Percentiles rank a stretch among this genome's conserved stretches.
Conservation (phyloP, 768 basidiomycete genomes). For the Boletus rufocinnamomeus region DNA sequence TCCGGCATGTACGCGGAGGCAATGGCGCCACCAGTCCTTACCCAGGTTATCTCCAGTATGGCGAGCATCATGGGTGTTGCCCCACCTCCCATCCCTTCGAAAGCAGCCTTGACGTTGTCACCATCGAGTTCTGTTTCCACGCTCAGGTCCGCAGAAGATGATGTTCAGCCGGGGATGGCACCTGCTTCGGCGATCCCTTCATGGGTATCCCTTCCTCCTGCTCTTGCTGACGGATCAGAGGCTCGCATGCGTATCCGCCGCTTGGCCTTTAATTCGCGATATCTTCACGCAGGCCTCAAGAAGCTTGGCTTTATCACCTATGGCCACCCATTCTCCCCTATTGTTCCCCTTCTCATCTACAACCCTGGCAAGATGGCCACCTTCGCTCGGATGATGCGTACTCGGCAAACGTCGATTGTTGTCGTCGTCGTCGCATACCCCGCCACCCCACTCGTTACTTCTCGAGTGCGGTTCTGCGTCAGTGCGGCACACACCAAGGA, state of each 20-base stretch:
- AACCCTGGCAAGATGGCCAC: constrained; percentile 92
- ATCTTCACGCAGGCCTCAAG: constrained; percentile 80
- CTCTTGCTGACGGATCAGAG: constrained; percentile 80
- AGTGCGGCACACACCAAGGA: constrained; percentile 96
- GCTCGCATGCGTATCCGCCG: constrained; percentile 80
- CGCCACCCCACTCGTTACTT: constrained; percentile 86
- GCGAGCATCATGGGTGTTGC: constrained; percentile 93
- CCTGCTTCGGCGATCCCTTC: constrained; percentile 63
- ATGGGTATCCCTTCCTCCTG: constrained; percentile 77
- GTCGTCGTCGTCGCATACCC: constrained; percentile 91
- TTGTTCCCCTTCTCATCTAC: constrained; percentile 91
- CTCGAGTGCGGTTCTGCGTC: constrained; percentile 91
- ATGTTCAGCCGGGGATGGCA: constrained; percentile 67
- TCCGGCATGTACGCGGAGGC: constrained; percentile 86
- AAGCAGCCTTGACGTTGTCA: constrained; percentile 27
- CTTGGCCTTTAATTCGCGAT: constrained; percentile 93
- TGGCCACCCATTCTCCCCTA: constrained; percentile 87
- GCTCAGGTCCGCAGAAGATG: constrained; percentile 41
- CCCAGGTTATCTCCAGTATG: constrained; percentile 91
- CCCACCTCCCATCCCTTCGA: constrained; percentile 36
- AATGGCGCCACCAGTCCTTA: constrained; percentile 88
- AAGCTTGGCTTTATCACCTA: constrained; percentile 98
- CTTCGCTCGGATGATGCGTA: constrained; percentile 87
- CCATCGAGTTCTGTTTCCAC: constrained; percentile 34
- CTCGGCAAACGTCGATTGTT: constrained; percentile 74